Evolutionary conservation across 495 filamentous ascomycete genomes (phyloP), one percentile per base, ranked within the genome.

Genomic region (Jackrogersella multiformis): DNA sequence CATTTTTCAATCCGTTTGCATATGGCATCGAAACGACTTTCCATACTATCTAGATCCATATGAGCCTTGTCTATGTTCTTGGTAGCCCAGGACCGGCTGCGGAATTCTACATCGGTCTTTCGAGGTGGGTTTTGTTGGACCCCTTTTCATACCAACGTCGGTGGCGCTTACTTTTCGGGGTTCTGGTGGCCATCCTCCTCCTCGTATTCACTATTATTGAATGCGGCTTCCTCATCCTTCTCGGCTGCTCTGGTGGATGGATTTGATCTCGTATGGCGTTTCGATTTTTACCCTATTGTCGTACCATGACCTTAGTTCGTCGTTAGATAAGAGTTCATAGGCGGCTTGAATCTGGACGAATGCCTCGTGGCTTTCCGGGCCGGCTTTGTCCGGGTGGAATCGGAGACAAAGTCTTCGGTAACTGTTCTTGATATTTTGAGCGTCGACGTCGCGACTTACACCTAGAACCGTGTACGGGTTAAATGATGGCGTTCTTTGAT

Each of bases 311-410:
- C 13, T 30, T 44, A 6, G 0, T 4, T 0, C 23, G 1, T 0
- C 9, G 15, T 53, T 36, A 12, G 35, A 61, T 18, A 61, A 7
- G 13, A 44, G 15, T 15, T 61, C 57, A 24, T 61, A 61, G 0
- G 57, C 45, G 12, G 32, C 57, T 28, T 61, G 57, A 20, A 61
- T 52, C n/a, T 41, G n/a, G 7, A 61, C 35, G 26, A 61, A 61
- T 6, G 30, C n/a, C 12, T 41, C 57, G 5, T 61, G 57, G 24
- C 46, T 34, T 1, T n/a, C 6, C 8, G 28, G 23, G 21, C 57
- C 57, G n/a, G 57, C 34, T 34, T 42, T 61, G 15, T 61, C 46
- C 1, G 57, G 57, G 35, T 61, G 57, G 23, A 28, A 23, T 12
- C 23, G 45, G 13, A 61, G 36, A 34, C 34, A 52, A 30, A 61